Base-by-base conservation (phyloP, 306 rosid species). In the Cucurbita ficifolia region DNA sequence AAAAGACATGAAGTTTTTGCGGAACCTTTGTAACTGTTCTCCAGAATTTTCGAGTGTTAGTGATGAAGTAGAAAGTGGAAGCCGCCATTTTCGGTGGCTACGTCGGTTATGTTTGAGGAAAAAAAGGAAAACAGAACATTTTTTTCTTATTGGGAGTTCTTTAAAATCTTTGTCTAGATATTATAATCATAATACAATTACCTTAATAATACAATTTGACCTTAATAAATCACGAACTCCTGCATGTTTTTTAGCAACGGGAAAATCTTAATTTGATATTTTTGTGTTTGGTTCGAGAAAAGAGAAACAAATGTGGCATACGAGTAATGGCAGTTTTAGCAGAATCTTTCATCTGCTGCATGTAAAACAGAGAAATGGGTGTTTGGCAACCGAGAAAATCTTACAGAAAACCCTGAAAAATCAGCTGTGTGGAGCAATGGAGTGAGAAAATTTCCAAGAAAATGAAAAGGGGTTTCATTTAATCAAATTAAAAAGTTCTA, bases 391-490 rank as follows among this genome's bases (percentile, higher is more conserved):
- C 69, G 9, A 38, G 48, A 61, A 59, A 61, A 61, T 61, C 8
- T 60, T 8, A 36, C 7, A 62, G 14, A 62, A 10, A 40, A 64
- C 10, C 10, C 2, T 18, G 5, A 40, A 7, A 42, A 40, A 11
- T 19, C 19, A 42, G 38, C 52, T 43, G 36, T 10, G 5, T 19
- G 10, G 35, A 64, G 2, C 6, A 42, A 64, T 43, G 10, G 18
- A 39, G 51, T 9, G n/a, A 10, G 19, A 61, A 62, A 35, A 60
- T 33, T 38, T 38, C 35, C 16, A 40, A 42, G 72, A 67, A 68
- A 68, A 69, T 69, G 40, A 24, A 69, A 46, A 45, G 19, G 73
- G 57, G 43, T 46, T 69, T 69, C 73, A 14, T 69, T 69, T 46
- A 69, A 69, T 69, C 43, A 48, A 69, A 24, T 48, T 21, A 11